These are phyloP conservation scores for Trichoderma sp. DNA, from an alignment of 2,329 filamentous ascomycete species.

Conservation along the genomic window DNA sequence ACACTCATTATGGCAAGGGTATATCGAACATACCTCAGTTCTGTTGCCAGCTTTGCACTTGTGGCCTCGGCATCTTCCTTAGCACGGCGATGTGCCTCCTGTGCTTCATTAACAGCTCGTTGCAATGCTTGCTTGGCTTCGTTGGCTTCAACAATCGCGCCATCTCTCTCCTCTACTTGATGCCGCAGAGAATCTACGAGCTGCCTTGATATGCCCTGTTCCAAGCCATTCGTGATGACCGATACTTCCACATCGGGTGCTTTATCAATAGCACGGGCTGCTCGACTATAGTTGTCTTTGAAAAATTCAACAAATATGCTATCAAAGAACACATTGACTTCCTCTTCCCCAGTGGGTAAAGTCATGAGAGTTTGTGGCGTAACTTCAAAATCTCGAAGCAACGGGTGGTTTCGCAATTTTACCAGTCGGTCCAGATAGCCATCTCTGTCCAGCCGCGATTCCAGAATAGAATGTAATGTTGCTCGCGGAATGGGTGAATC, in stretches of 20 bases:
- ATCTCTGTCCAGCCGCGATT: conserved; percentile 77
- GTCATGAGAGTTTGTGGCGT: conserved; percentile 67
- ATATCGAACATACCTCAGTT: conserved; percentile 51
- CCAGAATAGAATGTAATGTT: conserved; percentile 77
- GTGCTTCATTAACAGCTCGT: conserved; percentile 68
- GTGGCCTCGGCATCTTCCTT: conserved; percentile 54
- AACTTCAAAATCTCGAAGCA: conserved; percentile 89
- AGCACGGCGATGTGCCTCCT: conserved; percentile 68
- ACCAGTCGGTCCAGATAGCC: conserved; percentile 82
- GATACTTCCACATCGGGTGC: conserved; percentile 87
- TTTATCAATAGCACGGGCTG: conserved; percentile 83
- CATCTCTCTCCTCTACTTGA: conserved; percentile 73
- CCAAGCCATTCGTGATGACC: conserved; percentile 73
- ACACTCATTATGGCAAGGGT: neutral
- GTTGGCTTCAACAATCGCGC: conserved; percentile 50
- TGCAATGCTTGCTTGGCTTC: conserved; percentile 50
- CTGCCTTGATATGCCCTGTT: conserved; percentile 91
- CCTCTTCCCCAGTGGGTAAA: conserved; percentile 44
- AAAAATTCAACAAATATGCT: conserved; percentile 87
- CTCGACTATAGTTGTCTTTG: conserved; percentile 90
- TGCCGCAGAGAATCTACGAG: conserved; percentile 81
- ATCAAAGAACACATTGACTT: conserved; percentile 86
- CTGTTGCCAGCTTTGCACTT: conserved; percentile 42
- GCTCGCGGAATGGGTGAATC: conserved; percentile 86
- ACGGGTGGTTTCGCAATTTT: conserved; percentile 73